Evolutionary conservation across 2,329 filamentous ascomycete species (phyloP), one percentile per base, ranked within the genome.

Genomic region (Pseudogymnoascus sp.): DNA sequence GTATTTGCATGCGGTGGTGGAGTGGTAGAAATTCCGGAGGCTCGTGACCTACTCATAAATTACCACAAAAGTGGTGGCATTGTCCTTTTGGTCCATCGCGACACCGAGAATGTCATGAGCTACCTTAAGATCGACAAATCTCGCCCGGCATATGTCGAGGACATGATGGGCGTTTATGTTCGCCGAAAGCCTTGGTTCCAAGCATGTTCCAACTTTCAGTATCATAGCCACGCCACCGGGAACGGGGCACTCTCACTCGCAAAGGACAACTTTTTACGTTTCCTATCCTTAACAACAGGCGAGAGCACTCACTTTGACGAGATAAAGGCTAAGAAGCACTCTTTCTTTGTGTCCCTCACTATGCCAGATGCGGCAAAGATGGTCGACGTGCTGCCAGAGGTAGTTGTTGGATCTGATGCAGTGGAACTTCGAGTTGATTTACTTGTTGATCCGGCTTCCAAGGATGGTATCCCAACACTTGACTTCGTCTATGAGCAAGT

Each of bases 1-100:
- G 83, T 99, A 64, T 91, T 99, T 71, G 94, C 94, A 1, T 97
- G 93, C 66, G 94, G 94, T 60, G 94, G 94, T 43, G 94, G 94
- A 30, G 83, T 99, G 30, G 92, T 99, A 9, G 94, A 99, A 73
- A 89, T 84, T 0, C 83, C 88, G 1, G 87, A 88, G 68, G 91
- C 91, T 18, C 86, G 92, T 14, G 81, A 90, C 64, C 74, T 95
- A 28, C 83, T 99, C 35, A 78, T 81, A 25, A 80, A 87, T 34
- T 93, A 92, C 71, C 83, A 88, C 68, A 83, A 85, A 66, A 81
- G 77, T 63, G 91, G 91, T 35, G 94, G 94, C 4, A 87, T 88
- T 64, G 93, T 99, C 4, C 79, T 99, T 18, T 81, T 94, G 20
- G 88, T 99, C 54, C 90, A 95, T 70, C 86, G 94, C 35, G 86